Evolutionary conservation across 2,329 filamentous ascomycete species (phyloP).

Genomic region (Botrytis hyacinthi): DNA sequence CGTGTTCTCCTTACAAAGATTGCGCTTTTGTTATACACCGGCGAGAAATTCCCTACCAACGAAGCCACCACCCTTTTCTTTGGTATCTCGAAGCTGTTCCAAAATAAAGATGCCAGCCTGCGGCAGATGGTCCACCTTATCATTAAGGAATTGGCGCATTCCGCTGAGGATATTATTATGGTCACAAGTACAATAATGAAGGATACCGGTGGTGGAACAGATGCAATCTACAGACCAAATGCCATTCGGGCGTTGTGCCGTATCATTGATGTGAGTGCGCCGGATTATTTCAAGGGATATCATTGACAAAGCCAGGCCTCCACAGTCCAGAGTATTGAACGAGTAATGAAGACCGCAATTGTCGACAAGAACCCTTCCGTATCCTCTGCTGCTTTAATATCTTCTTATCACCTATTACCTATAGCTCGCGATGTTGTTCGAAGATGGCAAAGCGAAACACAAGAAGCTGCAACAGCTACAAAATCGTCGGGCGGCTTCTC

Average conservation of each 20-base stretch:
- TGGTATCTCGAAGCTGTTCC: slow-evolving; percentile 97
- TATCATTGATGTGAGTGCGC: slow-evolving; percentile 79
- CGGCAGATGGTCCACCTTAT: slow-evolving; percentile 98
- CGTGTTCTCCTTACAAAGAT: slow-evolving; percentile 97
- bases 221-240: slow-evolving; percentile 91
- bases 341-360: slow-evolving; percentile 98
- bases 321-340: slow-evolving; percentile 95
- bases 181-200: slow-evolving; percentile 99
- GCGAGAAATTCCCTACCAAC: slow-evolving; percentile 93
- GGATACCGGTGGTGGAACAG: slow-evolving; percentile 92
- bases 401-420: slow-evolving; percentile 94
- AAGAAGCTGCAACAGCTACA: slow-evolving; percentile 86
- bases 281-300: slow-evolving; percentile 24
- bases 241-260: slow-evolving; percentile 93
- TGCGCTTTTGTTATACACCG: slow-evolving; percentile 90
- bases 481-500: slow-evolving; percentile 91
- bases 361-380: slow-evolving; percentile 99
- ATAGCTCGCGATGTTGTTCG: slow-evolving; percentile 93
- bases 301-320: slow-evolving; percentile 60
- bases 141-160: slow-evolving; percentile 94
- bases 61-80: slow-evolving; percentile 99
- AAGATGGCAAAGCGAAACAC: slow-evolving; percentile 97
- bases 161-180: slow-evolving; percentile 99
- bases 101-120: slow-evolving; percentile 97
- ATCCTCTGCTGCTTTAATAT: slow-evolving; percentile 91